Base-by-base conservation (phyloP, 2,329 filamentous ascomycete genomes). In the Colletotrichum sp. region DNA sequence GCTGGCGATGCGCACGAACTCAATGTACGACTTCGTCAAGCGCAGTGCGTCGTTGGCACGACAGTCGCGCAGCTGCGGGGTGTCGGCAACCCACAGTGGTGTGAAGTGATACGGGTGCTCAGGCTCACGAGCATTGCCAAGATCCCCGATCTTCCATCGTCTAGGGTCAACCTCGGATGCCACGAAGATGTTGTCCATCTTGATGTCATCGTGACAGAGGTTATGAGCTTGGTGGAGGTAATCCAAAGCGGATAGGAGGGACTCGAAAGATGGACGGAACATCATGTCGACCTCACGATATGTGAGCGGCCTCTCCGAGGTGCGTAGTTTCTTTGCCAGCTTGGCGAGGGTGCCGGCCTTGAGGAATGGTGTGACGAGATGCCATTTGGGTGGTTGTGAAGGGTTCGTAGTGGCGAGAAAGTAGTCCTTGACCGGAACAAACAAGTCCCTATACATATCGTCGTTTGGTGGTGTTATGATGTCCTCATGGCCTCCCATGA, bases 161-260 rank as follows among this genome's bases (percentile, higher is more conserved):
- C 78, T 79, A 4, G 74, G 76, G 28, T 74, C 70, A 4, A 13
- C 3, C 18, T 62, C 66, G 3, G 76, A 77, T 2, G 75, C 75
- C 14, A 82, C 74, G 64, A 84, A 81, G 63, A 84, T 80, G 48
- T 83, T 84, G 67, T 81, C 81, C 9, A 79, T 74, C 73, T 83
- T 83, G 65, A 84, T 74, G 58, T 84, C 82, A 59, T 84, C 82
- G 69, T 83, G 81, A 52, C 82, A 84, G 3, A 83, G 78, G 7
- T 77, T 61, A 18, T 79, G 71, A 3, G 76, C 26, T 12, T 28
- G 59, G 75, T 83, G 82, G 61, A 83, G 80, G 24, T 61, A 43
- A 32, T 76, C 75, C n/a, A 83, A 77, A 1, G 78, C 79, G 4
- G 72, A 70, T 12, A 84, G 77, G 9, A 84, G 75, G 5, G 77